Evolutionary conservation across 1,284 basidiomycete species (phyloP), one percentile per base, ranked within the genome.

Genomic region (Leccinum proliferum): DNA sequence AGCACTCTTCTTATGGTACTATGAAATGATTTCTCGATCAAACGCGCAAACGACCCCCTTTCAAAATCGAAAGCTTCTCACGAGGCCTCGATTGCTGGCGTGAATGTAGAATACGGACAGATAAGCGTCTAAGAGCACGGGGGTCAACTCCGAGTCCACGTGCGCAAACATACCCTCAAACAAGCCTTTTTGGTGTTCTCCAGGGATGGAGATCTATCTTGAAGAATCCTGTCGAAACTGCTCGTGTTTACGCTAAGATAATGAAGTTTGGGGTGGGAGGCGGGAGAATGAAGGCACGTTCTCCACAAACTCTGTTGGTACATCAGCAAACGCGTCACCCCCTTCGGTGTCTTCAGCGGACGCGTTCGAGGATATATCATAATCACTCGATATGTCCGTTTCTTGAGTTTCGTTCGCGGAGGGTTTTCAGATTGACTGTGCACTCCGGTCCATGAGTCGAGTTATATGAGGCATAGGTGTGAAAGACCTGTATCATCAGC

Each of bases 381-480:
- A 12, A 5, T 57, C 39, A 9, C 34, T 57, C 11, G 41, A 10
- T 9, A 25, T 32, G 12, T 60, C 60, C 14, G 37, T 39, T 39
- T 64, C 55, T 11, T 8, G 58, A 0, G 57, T n/a, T 11, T 63
- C 63, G 25, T 67, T 48, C 5, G 67, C 52, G 50, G 59, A 58
- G 9, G 62, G 59, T 32, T 68, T 65, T 21, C 60, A 65, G 34
- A 58, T 60, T 18, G 61, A 63, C 5, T n/a, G 5, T 29, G 50
- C 7, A 14, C 14, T 34, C n/a, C 66, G 65, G 32, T 75, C 68
- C 8, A 80, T 59, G 5, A 83, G 64, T 34, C 76, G 75, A 12
- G 81, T 80, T 80, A 76, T 93, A 96, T 1, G 89, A 77, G 0
- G 94, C 88, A 76, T 98, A 98, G 1, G 93, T 83, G 76, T 94